phyloP scores from a whole-genome alignment of 352 stramenopile species.

The Phytophthora palmivora region DNA sequence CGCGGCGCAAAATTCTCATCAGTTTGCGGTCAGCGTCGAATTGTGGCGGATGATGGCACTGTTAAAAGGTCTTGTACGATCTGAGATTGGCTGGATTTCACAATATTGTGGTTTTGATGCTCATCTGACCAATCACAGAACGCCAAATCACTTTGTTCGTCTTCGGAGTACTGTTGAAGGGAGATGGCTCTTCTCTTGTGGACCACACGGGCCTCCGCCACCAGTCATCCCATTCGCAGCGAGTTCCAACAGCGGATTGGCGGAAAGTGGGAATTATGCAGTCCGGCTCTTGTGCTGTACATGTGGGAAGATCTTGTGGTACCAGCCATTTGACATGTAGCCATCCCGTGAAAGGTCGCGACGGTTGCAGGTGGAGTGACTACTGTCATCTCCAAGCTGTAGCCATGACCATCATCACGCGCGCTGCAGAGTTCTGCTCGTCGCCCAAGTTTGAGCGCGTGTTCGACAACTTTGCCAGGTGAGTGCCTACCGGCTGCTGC shows the following conservation, averaged over 20 bases:
- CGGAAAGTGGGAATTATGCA: constrained; percentile 1
- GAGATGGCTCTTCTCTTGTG: constrained; percentile 8
- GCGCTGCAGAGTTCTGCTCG: constrained; percentile 72
- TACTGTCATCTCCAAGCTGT: neutral
- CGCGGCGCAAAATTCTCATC: constrained; percentile 6
- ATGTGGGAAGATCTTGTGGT: neutral
- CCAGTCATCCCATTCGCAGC: constrained; percentile 31
- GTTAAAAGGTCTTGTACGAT: neutral
- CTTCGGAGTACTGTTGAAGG: neutral
- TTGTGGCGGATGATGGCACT: neutral
- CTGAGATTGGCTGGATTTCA: constrained; percentile 1
- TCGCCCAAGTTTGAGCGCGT: constrained; percentile 79
- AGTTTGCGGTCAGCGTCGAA: neutral
- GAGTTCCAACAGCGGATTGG: constrained; percentile 19
- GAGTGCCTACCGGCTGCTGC: constrained; percentile 1
- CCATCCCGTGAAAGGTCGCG: constrained; percentile 32
- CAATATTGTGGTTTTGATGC: constrained; percentile 7
- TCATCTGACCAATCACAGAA: constrained; percentile 4
- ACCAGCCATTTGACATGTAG: constrained; percentile 16
- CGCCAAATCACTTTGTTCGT: neutral
- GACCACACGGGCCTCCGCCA: constrained; percentile 17
- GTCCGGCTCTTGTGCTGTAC: neutral
- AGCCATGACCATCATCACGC: constrained; percentile 68
- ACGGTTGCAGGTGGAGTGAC: constrained; percentile 1
- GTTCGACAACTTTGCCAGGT: constrained; percentile 83